These are phyloP conservation scores for Hypoxylon intermedium DNA, from an alignment of 495 filamentous ascomycete genomes.

Conservation along the genomic window DNA sequence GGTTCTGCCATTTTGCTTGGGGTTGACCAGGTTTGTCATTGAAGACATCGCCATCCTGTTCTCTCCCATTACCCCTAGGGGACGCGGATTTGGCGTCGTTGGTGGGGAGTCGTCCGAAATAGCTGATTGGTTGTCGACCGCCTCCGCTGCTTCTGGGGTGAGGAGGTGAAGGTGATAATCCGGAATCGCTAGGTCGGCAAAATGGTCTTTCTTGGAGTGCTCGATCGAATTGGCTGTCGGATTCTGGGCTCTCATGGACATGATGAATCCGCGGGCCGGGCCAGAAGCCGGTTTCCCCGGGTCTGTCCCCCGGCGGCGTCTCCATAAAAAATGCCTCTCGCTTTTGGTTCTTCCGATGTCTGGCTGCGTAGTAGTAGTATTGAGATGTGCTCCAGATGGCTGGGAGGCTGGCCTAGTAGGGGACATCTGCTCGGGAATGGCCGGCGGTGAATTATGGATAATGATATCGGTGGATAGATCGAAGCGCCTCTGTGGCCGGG, in stretches of 20 bases:
- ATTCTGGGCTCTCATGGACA: conserved; percentile 20
- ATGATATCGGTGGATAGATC: conserved; percentile 37
- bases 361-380: neutral
- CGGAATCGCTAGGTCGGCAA: conserved; percentile 36
- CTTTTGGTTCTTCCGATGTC: conserved; percentile 22
- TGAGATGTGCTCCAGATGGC: conserved; percentile 2
- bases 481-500: conserved; percentile 1
- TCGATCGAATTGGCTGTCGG: conserved; percentile 17
- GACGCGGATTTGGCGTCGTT: conserved; percentile 18
- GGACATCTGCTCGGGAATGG: neutral
- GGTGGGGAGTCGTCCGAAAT: conserved; percentile 20
- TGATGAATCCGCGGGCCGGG: conserved; percentile 9
- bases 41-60: conserved; percentile 19
- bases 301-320: conserved; percentile 34
- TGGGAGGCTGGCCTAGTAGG: conserved; percentile 14
- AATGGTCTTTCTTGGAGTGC: conserved; percentile 27
- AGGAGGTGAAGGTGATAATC: conserved; percentile 39
- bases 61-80: conserved; percentile 1
- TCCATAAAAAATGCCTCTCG: conserved; percentile 45
- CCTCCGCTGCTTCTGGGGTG: conserved; percentile 19
- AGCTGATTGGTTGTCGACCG: conserved; percentile 21
- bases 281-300: conserved; percentile 22
- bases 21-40: conserved; percentile 21
- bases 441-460: conserved; percentile 29
- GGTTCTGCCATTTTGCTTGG: conserved; percentile 5